Base-by-base conservation (phyloP, 2,329 filamentous ascomycete genomes). In the Epicoccum sorghinum region DNA sequence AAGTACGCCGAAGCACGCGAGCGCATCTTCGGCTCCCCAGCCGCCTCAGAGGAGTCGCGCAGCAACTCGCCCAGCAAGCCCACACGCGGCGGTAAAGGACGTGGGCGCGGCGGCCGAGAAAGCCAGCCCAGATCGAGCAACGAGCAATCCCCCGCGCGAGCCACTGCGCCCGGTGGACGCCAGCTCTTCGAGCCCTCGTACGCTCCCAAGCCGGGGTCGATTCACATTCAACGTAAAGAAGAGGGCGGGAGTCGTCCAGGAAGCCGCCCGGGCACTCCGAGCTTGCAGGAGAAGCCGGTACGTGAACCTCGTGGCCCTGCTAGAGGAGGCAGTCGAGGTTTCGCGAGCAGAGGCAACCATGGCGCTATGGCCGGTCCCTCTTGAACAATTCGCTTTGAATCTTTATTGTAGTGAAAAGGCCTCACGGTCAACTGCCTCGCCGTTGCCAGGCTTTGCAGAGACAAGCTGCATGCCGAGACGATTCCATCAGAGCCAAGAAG, bases 1-100 rank as follows among this genome's bases (percentile, higher is more conserved):
- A 89, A 89, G 57, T 97, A 97, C 72, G 90, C 96, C 57, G 92
- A 96, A 77, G 90, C 88, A 5, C 84, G 93, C 27, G 91, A 93
- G 65, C 89, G 92, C 71, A 88, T 97, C 50, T 93, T 97, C 74
- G 92, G 92, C 18, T 86, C 84, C 22, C 72, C 73, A 29, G 64
- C 67, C 10, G 58, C 75, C 14, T 68, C 73, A 27, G 74, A 68
- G 50, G 68, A 63, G 55, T 75, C 70, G 32, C 66, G 68, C 41
- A 71, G 68, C 25, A 70, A 73, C 14, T 74, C 73, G 32, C 70
- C 71, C 1, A 69, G 57, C 56, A 70, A 69, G 51, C 48, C 65
- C 6, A 60, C 60, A 14, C 18, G 18, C 18, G 61, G 71, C 59
- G 74, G 74, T n/a, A 77, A 72, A 46, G 72, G 69, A 22, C 67